Percentiles rank a stretch among this genome's conserved stretches.
Conservation (phyloP, 768 basidiomycete species). For the Russula sp. region DNA sequence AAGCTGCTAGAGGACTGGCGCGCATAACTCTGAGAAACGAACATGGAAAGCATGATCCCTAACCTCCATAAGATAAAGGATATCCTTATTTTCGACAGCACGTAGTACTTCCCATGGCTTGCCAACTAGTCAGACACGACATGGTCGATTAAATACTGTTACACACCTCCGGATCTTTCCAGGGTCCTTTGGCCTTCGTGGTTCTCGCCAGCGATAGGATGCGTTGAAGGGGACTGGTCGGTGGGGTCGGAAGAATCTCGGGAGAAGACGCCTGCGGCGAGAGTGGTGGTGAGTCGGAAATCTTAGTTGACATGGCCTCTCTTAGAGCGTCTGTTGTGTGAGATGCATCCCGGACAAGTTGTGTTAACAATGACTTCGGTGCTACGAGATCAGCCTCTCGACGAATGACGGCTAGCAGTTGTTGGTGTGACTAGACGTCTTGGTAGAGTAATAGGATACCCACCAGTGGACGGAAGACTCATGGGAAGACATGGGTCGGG, state of each 20-base stretch:
- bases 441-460: slow-evolving; percentile 25
- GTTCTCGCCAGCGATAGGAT: slow-evolving; percentile 24
- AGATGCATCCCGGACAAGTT: slow-evolving; percentile 33
- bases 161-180: slow-evolving; percentile 23
- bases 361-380: slow-evolving; percentile 51
- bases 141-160: background rate
- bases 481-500: slow-evolving; percentile 58
- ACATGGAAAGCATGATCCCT: slow-evolving; percentile 78
- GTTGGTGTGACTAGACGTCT: slow-evolving; percentile 23
- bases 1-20: background rate
- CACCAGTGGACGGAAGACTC: slow-evolving; percentile 63
- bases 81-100: slow-evolving; percentile 80
- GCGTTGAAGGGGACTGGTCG: slow-evolving; percentile 18
- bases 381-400: slow-evolving; percentile 62
- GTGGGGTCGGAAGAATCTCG: slow-evolving; percentile 7
- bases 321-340: slow-evolving; percentile 29
- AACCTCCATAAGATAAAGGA: slow-evolving; percentile 78
- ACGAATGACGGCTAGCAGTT: slow-evolving; percentile 52
- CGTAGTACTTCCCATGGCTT: slow-evolving; percentile 66
- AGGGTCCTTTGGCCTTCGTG: slow-evolving; percentile 14
- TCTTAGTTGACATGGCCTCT: slow-evolving; percentile 23
- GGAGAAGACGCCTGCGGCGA: slow-evolving; percentile 10
- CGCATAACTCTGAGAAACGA: slow-evolving; percentile 28
- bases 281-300: slow-evolving; percentile 35
- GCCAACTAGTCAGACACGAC: background rate